These are phyloP conservation scores for Jimgerdemannia lactiflua DNA, from an alignment of 192 early-diverging fungal species.

Conservation along the genomic window DNA sequence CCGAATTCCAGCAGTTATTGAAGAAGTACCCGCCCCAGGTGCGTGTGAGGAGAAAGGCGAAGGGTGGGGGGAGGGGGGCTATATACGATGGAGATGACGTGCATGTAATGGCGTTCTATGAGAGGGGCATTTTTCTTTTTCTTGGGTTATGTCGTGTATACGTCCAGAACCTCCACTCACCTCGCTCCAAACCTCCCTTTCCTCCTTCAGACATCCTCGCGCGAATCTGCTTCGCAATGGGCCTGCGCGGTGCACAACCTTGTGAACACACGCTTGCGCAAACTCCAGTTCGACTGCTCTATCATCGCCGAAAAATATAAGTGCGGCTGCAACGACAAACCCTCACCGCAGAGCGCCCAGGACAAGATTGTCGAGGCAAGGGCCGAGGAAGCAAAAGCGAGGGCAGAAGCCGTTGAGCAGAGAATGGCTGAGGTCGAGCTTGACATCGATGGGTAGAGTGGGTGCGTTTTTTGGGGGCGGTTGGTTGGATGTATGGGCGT, in stretches of 20 bases:
- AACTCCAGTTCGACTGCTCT: slow-evolving; percentile 80
- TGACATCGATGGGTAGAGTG: not conserved
- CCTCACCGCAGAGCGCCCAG: not conserved
- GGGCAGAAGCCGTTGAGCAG: not conserved
- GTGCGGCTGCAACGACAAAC: slow-evolving; percentile 75
- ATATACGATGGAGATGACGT: not conserved
- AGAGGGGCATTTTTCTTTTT: slow-evolving; percentile 77
- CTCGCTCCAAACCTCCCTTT: too few relatives aligned
- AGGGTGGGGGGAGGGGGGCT: not conserved
- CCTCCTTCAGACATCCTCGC: slow-evolving; percentile 52
- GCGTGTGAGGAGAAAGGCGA: too few relatives aligned
- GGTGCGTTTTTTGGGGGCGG: not conserved
- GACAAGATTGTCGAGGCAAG: not conserved
- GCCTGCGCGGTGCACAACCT: slow-evolving; percentile 89
- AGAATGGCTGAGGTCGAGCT: not conserved
- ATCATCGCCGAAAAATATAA: slow-evolving; percentile 74
- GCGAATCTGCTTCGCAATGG: slow-evolving; percentile 78
- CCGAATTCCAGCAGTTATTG: too few relatives aligned
- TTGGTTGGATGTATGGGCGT: too few relatives aligned
- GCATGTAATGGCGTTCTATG: slow-evolving; percentile 32
- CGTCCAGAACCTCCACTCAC: too few relatives aligned
- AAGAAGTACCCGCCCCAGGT: too few relatives aligned
- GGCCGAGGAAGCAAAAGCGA: not conserved
- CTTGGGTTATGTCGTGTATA: too few relatives aligned
- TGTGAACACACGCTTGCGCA: slow-evolving; percentile 83